These are phyloP conservation scores for Zygotorulaspora danielsina DNA, from an alignment of 805 yeast species.

Conservation along the genomic window DNA sequence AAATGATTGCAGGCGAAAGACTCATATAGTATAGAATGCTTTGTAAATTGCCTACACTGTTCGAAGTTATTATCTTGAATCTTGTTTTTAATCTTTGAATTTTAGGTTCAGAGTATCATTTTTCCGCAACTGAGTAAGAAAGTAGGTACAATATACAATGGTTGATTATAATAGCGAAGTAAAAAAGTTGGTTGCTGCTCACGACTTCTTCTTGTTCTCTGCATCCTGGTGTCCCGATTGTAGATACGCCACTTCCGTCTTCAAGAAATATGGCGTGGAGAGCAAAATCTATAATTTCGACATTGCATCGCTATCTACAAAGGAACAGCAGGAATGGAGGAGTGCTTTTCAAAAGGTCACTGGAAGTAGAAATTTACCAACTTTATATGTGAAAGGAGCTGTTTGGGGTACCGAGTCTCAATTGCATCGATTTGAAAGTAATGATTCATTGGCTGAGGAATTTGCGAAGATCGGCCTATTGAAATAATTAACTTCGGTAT, in stretches of 20 bases:
- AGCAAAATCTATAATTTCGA: constrained; percentile 55
- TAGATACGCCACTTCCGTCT: constrained; percentile 54
- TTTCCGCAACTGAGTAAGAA: no score
- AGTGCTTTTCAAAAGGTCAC: constrained; percentile 32
- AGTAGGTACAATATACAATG: no score
- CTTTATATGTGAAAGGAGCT: constrained; percentile 33
- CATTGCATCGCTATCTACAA: constrained; percentile 26
- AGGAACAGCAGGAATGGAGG: constrained; percentile 33
- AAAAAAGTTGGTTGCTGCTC: constrained; percentile 41
- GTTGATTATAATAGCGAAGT: constrained; percentile 39
- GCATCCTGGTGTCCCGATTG: constrained; percentile 82
- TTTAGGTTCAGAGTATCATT: no score
- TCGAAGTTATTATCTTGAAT: no score
- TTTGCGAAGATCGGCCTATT: constrained; percentile 30
- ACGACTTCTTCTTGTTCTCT: constrained; percentile 54
- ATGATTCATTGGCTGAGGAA: constrained; percentile 24
- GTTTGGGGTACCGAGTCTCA: constrained; percentile 36
- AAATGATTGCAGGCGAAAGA: no score
- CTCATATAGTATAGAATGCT: no score
- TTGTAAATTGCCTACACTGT: no score
- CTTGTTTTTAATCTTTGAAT: no score
- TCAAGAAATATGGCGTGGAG: constrained; percentile 48
- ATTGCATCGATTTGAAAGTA: constrained; percentile 29
- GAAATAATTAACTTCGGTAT: no score
- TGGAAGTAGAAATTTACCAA: constrained; percentile 35